Conservation (phyloP, 257 asterid genomes). For the Solanum piurae region DNA sequence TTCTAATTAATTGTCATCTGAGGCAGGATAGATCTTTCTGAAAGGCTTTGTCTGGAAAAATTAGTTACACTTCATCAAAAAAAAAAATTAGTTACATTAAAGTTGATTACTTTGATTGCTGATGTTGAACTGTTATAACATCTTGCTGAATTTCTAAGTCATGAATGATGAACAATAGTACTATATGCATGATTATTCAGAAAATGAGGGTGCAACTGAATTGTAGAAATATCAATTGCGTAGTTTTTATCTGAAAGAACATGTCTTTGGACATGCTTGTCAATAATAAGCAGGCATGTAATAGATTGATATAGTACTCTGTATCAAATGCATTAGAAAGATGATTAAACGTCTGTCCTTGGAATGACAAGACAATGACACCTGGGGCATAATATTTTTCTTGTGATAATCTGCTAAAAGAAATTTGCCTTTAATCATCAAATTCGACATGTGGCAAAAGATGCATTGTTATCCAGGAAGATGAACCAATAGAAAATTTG, state of each 20-base stretch:
- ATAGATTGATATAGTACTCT: not conserved
- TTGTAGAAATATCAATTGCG: not conserved
- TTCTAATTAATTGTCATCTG: not conserved
- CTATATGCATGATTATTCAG: not conserved
- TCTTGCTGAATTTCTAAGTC: not conserved
- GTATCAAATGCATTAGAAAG: not conserved
- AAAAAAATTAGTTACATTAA: not conserved
- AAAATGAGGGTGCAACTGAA: not conserved
- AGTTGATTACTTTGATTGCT: not conserved
- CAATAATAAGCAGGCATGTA: not conserved
- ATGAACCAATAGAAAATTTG: not conserved
- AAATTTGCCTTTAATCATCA: not conserved
- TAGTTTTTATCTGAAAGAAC: not conserved
- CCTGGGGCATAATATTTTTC: not conserved
- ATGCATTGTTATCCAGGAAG: not conserved
- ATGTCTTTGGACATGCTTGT: not conserved
- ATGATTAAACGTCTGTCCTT: not conserved
- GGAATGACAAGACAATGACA: not conserved
- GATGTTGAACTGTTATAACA: not conserved
- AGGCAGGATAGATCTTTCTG: not conserved
- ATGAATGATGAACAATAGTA: not conserved
- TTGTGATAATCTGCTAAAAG: not conserved
- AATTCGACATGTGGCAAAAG: not conserved
- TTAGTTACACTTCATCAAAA: not conserved
- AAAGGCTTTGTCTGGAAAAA: not conserved